These are phyloP conservation scores for Lepiota brunneoincarnata DNA, from an alignment of 768 basidiomycete species.

Conservation along the genomic window DNA sequence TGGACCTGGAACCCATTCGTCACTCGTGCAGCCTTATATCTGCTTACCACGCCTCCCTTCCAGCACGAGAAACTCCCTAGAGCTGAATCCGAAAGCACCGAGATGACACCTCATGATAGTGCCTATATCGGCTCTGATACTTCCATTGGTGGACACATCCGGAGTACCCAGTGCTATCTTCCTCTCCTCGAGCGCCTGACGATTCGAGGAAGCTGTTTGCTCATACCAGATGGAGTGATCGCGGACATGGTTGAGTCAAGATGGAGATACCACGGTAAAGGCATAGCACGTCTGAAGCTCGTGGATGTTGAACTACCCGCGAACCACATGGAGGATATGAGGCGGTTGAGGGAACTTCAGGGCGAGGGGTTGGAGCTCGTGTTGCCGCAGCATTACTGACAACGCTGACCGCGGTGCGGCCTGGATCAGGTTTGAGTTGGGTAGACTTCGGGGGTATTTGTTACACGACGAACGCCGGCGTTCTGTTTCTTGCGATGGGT, in stretches of 20 bases:
- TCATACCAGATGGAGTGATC: constrained; percentile 27
- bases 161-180: constrained; percentile 16
- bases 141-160: background rate
- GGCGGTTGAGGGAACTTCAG: constrained; percentile 26
- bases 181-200: constrained; percentile 26
- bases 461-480: background rate
- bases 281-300: constrained; percentile 23
- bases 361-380: constrained; percentile 31
- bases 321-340: constrained; percentile 29
- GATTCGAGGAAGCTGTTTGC: constrained; percentile 27
- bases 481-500: background rate
- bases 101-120: constrained; percentile 4
- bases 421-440: background rate
- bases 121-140: background rate
- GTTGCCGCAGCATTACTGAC: constrained; percentile 14
- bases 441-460: background rate
- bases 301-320: constrained; percentile 27
- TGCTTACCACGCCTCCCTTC: constrained; percentile 21
- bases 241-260: constrained; percentile 35
- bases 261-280: constrained; percentile 21
- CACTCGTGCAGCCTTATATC: constrained; percentile 23
- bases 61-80: background rate
- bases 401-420: background rate
- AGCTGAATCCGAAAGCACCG: background rate
- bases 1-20: constrained; percentile 34